Percentiles rank a stretch among this genome's conserved stretches.
Evolutionary conservation across 352 stramenopile genomes (phyloP).

Genomic region (Pythium apleroticum): DNA sequence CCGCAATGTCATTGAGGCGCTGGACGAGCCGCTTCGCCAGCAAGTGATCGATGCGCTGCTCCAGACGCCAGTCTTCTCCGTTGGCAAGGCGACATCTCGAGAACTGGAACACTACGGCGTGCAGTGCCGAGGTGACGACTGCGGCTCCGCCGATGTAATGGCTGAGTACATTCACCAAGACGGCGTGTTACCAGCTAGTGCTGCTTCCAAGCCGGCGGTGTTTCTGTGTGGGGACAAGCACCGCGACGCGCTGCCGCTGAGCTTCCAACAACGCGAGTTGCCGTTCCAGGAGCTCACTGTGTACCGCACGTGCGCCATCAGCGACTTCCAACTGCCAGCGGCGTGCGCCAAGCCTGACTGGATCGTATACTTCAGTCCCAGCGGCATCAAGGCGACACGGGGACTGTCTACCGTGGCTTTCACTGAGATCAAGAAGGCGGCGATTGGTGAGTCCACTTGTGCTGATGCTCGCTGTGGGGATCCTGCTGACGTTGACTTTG

Average conservation of each 20-base stretch:
- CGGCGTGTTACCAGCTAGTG: constrained; percentile 35
- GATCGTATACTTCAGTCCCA: constrained; percentile 84
- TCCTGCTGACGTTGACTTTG: neutral
- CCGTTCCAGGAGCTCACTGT: constrained; percentile 64
- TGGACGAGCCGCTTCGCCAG: constrained; percentile 24
- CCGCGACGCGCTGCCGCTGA: constrained; percentile 56
- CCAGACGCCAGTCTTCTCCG: constrained; percentile 50
- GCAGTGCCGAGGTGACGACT: constrained; percentile 58
- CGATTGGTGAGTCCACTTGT: constrained; percentile 54
- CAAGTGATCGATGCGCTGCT: constrained; percentile 34
- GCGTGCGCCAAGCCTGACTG: constrained; percentile 46
- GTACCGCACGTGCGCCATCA: constrained; percentile 55
- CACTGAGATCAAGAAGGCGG: constrained; percentile 63
- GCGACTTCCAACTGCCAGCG: constrained; percentile 43
- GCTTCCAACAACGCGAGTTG: constrained; percentile 46
- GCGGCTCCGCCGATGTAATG: constrained; percentile 66
- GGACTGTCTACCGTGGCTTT: constrained; percentile 45
- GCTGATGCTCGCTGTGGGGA: too few species aligned
- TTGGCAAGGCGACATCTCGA: constrained; percentile 62
- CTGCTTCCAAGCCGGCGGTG: constrained; percentile 49
- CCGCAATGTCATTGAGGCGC: constrained; percentile 29
- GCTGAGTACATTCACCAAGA: constrained; percentile 42
- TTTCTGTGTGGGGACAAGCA: constrained; percentile 82
- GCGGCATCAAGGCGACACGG: constrained; percentile 61
- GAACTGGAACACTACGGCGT: constrained; percentile 58